Evolutionary conservation across 225 moss, liverwort and hornwort genomes (phyloP), one percentile per base, ranked within the genome.

Genomic region (Marchantia polymorpha): DNA sequence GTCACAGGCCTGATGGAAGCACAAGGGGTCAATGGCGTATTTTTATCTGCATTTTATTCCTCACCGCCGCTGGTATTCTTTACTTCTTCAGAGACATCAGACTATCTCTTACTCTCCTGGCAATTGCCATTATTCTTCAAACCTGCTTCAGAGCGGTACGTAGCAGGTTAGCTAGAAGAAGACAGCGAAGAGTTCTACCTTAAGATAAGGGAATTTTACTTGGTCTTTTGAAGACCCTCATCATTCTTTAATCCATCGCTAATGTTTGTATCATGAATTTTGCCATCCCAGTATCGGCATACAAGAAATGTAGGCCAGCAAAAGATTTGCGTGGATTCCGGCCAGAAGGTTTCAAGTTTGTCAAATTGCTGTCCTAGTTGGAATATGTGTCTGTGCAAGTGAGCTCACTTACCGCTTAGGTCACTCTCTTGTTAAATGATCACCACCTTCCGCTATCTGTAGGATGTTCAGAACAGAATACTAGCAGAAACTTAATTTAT

Each of bases 181-280:
- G 80, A 29, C 87, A 84, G 53, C 76, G 79, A 52, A 77, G 87
- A 60, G 59, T 87, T 25, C 80, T 87, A 58, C 87, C 87, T 66
- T 87, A 63, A 87, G 6, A 66, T 11, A 7, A 72, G 52, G 10
- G 49, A 20, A 1, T 50, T 22, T 8, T 13, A 1, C 13, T 19
- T 12, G 19, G 19, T 56, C 19, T 19, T 56, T 56, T 12, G 4
- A 56, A 56, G 69, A 19, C 48, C 67, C 46, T 47, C 47, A 16
- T 19, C 19, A 69, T 20, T 69, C 47, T 48, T 14, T 7, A 69
- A 48, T 69, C 30, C 17, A 47, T 69, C 17, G 48, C 39, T 17
- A 20, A 46, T 47, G 3, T 48, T 48, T 47, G 69, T 69, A 47
- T 7, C 46, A 47, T 47, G 19, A 17, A 6, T 47, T 19, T 48